Evolutionary conservation across 2,329 filamentous ascomycete genomes (phyloP).

Genomic region (Cryphonectria radicalis): DNA sequence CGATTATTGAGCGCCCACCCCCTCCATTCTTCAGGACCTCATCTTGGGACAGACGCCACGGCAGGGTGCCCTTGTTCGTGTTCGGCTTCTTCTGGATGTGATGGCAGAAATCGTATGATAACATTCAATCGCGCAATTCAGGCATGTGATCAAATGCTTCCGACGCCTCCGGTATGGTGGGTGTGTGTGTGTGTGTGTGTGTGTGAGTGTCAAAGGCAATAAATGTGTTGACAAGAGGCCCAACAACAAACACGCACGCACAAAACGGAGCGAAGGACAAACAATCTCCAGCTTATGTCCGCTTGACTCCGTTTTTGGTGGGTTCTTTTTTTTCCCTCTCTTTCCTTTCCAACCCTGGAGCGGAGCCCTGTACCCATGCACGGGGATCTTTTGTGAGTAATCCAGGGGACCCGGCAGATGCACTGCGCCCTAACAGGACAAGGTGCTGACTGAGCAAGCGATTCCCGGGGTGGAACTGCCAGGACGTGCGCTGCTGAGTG

Average conservation of each 20-base stretch:
- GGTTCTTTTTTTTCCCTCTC: no score
- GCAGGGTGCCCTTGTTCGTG: neutral
- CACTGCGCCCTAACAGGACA: slow-evolving; percentile 23
- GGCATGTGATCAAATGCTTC: neutral
- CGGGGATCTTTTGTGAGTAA: slow-evolving; percentile 5
- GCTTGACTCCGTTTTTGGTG: neutral
- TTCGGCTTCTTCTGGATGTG: neutral
- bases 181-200: neutral
- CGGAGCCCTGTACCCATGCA: neutral
- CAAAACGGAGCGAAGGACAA: neutral
- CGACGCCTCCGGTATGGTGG: neutral
- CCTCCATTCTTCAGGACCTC: neutral
- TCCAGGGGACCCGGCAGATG: slow-evolving; percentile 9
- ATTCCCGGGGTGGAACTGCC: slow-evolving; percentile 1
- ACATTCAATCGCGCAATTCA: neutral
- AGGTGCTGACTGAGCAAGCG: slow-evolving; percentile 29
- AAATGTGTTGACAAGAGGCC: no score
- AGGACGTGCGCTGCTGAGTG: neutral
- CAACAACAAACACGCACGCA: neutral
- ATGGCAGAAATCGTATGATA: neutral
- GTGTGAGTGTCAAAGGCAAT: no score
- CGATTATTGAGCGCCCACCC: neutral
- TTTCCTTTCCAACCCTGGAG: neutral
- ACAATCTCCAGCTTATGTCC: neutral
- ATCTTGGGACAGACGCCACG: neutral